Conservation (phyloP, 1,284 basidiomycete genomes). For the Leccinum solheimii region DNA sequence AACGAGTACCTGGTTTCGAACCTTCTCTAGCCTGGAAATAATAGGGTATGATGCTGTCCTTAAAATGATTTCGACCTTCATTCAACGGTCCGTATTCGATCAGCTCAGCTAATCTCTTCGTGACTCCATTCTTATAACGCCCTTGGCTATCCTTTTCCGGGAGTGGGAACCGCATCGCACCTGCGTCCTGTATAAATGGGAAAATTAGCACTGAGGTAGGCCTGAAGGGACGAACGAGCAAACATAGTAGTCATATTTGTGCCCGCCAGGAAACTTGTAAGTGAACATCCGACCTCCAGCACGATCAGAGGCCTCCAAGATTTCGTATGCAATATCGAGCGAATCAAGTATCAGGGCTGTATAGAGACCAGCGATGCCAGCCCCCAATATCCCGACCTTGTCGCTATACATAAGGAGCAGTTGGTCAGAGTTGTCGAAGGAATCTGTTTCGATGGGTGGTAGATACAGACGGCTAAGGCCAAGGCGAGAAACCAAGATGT, state of each 20-base stretch:
- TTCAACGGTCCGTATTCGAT: constrained; percentile 21
- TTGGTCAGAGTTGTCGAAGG: neutral
- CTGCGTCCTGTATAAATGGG: constrained; percentile 22
- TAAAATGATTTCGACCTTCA: constrained; percentile 10
- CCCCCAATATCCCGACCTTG: constrained; percentile 23
- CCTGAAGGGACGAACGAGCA: neutral
- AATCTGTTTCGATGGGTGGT: neutral
- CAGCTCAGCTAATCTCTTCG: constrained; percentile 35
- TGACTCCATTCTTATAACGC: constrained; percentile 24
- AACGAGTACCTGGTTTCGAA: constrained; percentile 11
- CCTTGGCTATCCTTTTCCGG: constrained; percentile 18
- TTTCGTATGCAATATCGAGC: constrained; percentile 34
- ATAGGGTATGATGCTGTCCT: constrained; percentile 13
- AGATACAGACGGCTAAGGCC: neutral
- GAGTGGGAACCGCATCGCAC: constrained; percentile 36
- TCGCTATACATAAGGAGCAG: neutral
- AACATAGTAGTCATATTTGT: constrained; percentile 21
- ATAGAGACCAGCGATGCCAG: constrained; percentile 40
- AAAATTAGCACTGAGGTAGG: neutral
- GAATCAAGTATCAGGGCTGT: constrained; percentile 38
- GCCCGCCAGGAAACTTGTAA: constrained; percentile 28
- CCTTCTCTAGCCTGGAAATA: constrained; percentile 2
- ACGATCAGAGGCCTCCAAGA: constrained; percentile 34
- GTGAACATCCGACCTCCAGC: constrained; percentile 39
- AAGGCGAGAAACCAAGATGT: neutral